Percentiles rank a stretch among this genome's conserved stretches.
Conservation (phyloP, 176 grass and related monocot genomes). For the Calamus simplicifolius region DNA sequence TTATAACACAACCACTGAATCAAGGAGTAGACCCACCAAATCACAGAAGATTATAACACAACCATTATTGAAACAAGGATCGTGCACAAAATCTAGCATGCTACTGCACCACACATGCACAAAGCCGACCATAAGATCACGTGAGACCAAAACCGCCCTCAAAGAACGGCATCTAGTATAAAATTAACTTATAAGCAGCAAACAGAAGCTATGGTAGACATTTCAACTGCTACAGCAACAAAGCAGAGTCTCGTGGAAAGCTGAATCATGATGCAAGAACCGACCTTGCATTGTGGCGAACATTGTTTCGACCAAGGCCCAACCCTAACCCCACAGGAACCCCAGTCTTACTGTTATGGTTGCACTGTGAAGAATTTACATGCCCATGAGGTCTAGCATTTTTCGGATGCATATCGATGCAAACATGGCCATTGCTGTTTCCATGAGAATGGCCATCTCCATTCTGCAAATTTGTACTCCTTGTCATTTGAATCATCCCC, state of each 20-base stretch:
- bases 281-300: slow-evolving; percentile 45
- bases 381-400: slow-evolving; percentile 7
- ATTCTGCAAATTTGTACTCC: slow-evolving; percentile 30
- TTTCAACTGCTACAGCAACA: too few species aligned
- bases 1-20: too few species aligned
- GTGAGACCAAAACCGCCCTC: too few species aligned
- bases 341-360: slow-evolving; percentile 28
- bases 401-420: slow-evolving; percentile 34
- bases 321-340: slow-evolving; percentile 37
- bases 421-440: slow-evolving; percentile 41
- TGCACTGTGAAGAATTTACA: slow-evolving; percentile 45
- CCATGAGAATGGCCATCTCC: slow-evolving; percentile 32
- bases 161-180: too few species aligned
- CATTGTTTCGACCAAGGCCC: slow-evolving; percentile 65
- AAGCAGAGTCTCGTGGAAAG: background rate
- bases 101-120: too few species aligned
- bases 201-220: too few species aligned
- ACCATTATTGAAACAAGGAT: too few species aligned
- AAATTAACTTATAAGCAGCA: too few species aligned
- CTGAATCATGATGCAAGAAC: slow-evolving; percentile 62
- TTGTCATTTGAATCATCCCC: slow-evolving; percentile 71
- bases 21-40: too few species aligned
- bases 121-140: too few species aligned
- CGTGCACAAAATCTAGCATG: too few species aligned
- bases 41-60: too few species aligned